Evolutionary conservation across 1,284 basidiomycete species (phyloP), one percentile per base, ranked within the genome.

Genomic region (Apiotrichum montevideense): DNA sequence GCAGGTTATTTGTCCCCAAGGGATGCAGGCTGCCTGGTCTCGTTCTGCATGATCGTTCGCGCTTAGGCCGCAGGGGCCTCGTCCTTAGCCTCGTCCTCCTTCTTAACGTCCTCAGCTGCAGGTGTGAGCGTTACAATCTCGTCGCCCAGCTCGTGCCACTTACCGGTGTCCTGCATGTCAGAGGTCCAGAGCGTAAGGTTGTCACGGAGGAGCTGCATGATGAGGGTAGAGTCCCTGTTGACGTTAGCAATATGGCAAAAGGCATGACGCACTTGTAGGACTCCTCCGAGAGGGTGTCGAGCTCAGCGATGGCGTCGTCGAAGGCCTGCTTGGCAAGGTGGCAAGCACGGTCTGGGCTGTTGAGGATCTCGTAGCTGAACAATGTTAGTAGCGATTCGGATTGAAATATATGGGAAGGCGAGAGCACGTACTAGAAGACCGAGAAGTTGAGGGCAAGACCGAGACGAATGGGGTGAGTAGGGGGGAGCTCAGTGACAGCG

Each of bases 321-420:
- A 98, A 98, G 21, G 95, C 95, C 81, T 98, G 94, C 84, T 98
- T 98, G 78, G 95, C 95, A 69, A 98, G 90, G 79, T 97, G 94
- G 83, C 95, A 98, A 60, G 95, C 95, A 79, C 93, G 91, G 80
- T 98, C 95, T 71, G 95, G 95, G 70, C 71, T 74, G 87, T 98
- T 98, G 79, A 98, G 87, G 79, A 98, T 98, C 81, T 98, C 96
- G 82, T 98, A 98, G 87, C 73, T 75, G 59, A 1, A 33, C 5
- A n/a, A 8, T 14, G 52, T 52, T 37, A 52, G 58, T 14, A 29
- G 29, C 29, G 29, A 29, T 29, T 40, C 45, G 42, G 13, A 21
- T 3, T 42, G 40, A 8, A 7, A 21, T 10, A 34, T 14, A 35
- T 8, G 10, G 33, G 3, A 4, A 5, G n/a, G 15, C 15, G 4